Base-by-base conservation (phyloP, 495 filamentous ascomycete species). In the Endocarpon pusillum region DNA sequence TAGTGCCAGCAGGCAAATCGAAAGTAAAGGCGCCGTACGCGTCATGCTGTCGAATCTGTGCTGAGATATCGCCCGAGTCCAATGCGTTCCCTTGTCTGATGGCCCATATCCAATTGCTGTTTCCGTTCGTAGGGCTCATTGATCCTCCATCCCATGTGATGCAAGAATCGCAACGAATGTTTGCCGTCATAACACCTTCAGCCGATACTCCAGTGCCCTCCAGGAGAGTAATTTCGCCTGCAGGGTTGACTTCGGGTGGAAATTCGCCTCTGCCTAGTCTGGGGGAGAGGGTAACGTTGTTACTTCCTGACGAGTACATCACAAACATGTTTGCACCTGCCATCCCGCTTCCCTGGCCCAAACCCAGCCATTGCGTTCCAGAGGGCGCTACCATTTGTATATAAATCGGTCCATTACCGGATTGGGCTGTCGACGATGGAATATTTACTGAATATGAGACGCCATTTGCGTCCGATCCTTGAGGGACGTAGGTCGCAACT, bases 291-390 rank as follows among this genome's bases (percentile, higher is more conserved):
- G 78, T 84, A 43, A 81, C 59, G 41, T 78, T 70, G 9, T 42
- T 43, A 12, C 66, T 68, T 6, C 42, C 40, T 3, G 70, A 67
- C 12, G 67, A 50, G 49, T 81, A 82, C 40, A 79, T 64, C 20
- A 83, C 47, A 41, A 81, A 81, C 21, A 85, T 78, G 41, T 70
- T 72, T 11, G 78, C 55, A 11, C 64, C 71, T 1, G 48, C 43
- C 78, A 84, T 84, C 19, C 42, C 41, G 0, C 36, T 41, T 10
- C 78, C 78, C 26, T 75, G 72, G 5, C 75, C 78, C 4, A 80
- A 51, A 1, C 61, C 73, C 15, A 77, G 66, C 78, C 78, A 84
- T 47, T 64, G 50, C 41, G 69, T 60, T 0, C 54, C 53, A 1
- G 58, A 53, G 0, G 78, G 73, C 2, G 75, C 72, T 20, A 52